Evolutionary conservation across 179 eudicot species (phyloP).

Genomic region (Sideroxylon spinosum): DNA sequence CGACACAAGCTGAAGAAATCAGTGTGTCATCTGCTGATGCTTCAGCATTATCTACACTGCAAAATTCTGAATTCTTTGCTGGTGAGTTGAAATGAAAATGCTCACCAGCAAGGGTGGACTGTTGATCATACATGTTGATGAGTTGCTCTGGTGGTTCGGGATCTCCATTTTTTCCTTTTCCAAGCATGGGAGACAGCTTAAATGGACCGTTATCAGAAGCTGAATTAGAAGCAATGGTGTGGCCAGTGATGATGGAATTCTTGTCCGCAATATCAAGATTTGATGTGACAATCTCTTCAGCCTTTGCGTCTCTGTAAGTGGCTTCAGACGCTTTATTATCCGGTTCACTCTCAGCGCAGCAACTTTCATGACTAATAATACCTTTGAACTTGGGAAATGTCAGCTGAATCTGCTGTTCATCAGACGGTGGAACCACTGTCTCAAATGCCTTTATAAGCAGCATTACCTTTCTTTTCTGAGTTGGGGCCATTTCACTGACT

Average conservation of each 20-base stretch:
- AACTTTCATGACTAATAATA: background rate
- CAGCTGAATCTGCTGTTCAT: slow-evolving; percentile 27
- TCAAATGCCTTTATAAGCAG: slow-evolving; percentile 70
- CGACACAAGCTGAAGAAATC: slow-evolving; percentile 10
- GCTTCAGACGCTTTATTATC: background rate
- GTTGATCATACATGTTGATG: background rate
- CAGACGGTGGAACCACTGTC: slow-evolving; percentile 42
- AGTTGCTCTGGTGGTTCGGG: background rate
- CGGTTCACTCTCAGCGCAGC: background rate
- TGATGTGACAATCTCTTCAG: background rate
- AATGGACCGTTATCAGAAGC: slow-evolving; percentile 3
- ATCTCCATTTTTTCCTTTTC: slow-evolving; percentile 6
- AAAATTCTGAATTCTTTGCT: slow-evolving; percentile 7
- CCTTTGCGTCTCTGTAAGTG: background rate
- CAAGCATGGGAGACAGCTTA: background rate
- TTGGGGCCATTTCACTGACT: slow-evolving; percentile 63
- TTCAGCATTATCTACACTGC: slow-evolving; percentile 3
- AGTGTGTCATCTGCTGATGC: slow-evolving; percentile 6
- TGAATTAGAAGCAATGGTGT: slow-evolving; percentile 4
- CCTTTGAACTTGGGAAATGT: slow-evolving; percentile 17
- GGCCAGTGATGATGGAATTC: background rate
- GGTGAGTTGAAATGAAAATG: background rate
- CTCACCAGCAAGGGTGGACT: slow-evolving; percentile 12
- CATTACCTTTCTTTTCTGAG: slow-evolving; percentile 69
- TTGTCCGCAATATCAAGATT: slow-evolving; percentile 4